Base-by-base conservation (phyloP, 176 grass and related monocot species). In the Cenchrus fungigraminus region DNA sequence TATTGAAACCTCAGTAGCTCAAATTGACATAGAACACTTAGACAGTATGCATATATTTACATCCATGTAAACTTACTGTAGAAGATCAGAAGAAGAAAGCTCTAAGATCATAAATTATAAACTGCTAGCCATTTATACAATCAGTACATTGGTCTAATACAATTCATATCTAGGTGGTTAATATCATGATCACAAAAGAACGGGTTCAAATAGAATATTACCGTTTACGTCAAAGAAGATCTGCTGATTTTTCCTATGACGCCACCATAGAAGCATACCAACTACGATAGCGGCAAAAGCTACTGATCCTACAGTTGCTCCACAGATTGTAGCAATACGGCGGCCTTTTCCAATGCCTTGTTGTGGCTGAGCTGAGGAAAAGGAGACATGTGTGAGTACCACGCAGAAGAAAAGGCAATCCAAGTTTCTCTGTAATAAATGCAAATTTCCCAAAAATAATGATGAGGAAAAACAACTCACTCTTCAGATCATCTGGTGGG, bases 221-320 rank as follows among this genome's bases (percentile, higher is more conserved):
- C 96, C 96, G 46, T 95, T 95, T 73, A 98, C 93, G 51, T 98
- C 96, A 80, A 95, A 98, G 75, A 98, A 98, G 56, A 98, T 85
- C 79, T 95, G 96, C 51, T 98, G 96, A 70, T 94, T 98, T 74
- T 50, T 84, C 91, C 85, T 94, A 74, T 94, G 74, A n/a, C 81
- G 93, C 86, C 91, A 94, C 91, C 89, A 95, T 83, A 98, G 85
- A 88, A 98, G 77, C 77, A 98, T 76, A 82, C 87, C 67, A 45
- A 84, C 67, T 49, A 63, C 44, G 28, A 92, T 46, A 31, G 65
- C 55, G 1, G 77, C 19, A 72, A 95, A 86, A 73, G 78, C 84
- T 84, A 92, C 82, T 32, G 69, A 92, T 83, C 93, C 93, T 73
- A 85, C 77, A 76, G 87, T 87, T 57, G 84, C 87, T 89, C 96